Base-by-base conservation (phyloP, 163 green algal genomes). In the Scenedesmus sp. region DNA sequence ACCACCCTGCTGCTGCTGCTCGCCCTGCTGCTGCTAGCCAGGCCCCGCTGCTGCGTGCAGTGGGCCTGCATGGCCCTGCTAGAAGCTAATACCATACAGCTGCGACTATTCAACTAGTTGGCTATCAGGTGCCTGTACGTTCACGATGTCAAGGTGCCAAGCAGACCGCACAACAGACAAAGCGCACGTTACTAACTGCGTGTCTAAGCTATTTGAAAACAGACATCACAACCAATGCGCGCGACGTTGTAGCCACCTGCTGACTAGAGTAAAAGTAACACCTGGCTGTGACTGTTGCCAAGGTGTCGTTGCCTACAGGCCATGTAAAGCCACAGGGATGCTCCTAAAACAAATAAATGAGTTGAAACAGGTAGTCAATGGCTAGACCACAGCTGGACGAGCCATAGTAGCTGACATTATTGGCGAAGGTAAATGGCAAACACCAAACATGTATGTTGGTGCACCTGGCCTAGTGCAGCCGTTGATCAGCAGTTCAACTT, bases 11-110 rank as follows among this genome's bases (percentile, higher is more conserved):
- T 79, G 55, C 87, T 91, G 87, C 73, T 91, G 87, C 74, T 79
- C 20, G 85, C 4, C 76, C 76, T 87, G 76, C 82, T 88, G 77
- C 77, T 81, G 89, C 81, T 92, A 57, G 34, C 81, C 60, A 70
- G 59, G 57, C 56, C 77, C 7, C 57, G 66, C 60, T 88, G 88
- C 70, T 91, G 87, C 73, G n/a, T 18, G 87, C 74, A 85, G 23
- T 56, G 87, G 73, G 73, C 87, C 56, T 84, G 87, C 87, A 91
- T 91, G 87, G 87, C 87, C 56, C 87, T 67, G 13, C 52, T 90
- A 55, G 79, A n/a, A 55, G 46, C 64, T 70, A 74, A 82, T 55
- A 83, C 15, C 66, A 90, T 83, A 26, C 85, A 83, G 62, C 23
- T 79, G 5, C 5, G 15, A 6, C 70, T 52, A 52, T 52, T 76